Conservation (phyloP, 2,329 filamentous ascomycete genomes). For the Epicoccum sorghinum region DNA sequence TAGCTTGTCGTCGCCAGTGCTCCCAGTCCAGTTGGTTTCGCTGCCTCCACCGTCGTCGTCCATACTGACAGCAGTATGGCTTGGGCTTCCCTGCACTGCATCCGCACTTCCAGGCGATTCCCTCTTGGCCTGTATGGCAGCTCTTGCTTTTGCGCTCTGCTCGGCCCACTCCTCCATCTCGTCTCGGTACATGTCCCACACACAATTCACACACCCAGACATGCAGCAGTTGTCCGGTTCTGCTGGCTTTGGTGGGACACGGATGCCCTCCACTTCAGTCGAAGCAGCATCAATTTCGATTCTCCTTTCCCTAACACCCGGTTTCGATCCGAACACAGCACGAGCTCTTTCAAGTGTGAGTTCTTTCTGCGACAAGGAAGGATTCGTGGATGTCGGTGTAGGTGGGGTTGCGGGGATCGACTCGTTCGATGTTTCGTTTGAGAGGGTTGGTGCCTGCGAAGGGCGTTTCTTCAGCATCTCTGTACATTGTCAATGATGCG, state of each 20-base stretch:
- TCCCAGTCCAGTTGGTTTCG: constrained; percentile 66
- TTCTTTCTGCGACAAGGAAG: constrained; percentile 57
- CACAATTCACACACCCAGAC: constrained; percentile 97
- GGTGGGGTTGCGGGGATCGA: constrained; percentile 31
- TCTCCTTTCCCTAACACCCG: constrained; percentile 75
- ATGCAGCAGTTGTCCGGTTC: constrained; percentile 99
- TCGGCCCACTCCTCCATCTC: constrained; percentile 89
- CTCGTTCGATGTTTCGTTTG: constrained; percentile 41
- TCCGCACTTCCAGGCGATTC: constrained; percentile 43
- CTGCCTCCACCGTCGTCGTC: constrained; percentile 82
- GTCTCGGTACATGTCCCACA: constrained; percentile 91
- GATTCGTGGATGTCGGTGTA: constrained; percentile 41
- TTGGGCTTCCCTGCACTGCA: constrained; percentile 49
- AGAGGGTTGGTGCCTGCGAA: constrained; percentile 32
- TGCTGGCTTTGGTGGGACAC: constrained; percentile 80
- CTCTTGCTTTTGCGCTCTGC: constrained; percentile 67
- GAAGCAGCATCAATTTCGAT: constrained; percentile 65
- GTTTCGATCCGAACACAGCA: constrained; percentile 81
- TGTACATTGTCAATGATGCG: constrained; percentile 33
- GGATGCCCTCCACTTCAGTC: constrained; percentile 74
- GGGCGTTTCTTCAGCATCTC: constrained; percentile 45
- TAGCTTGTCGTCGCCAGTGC: constrained; percentile 64
- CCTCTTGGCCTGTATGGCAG: constrained; percentile 51
- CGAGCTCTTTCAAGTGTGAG: constrained; percentile 64
- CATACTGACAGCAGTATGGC: constrained; percentile 65